A percentile compares a stretch with the other conserved stretches of the same genome.
Evolutionary conservation across 768 basidiomycete genomes (phyloP).

Genomic region (Neoboletus magnificus): DNA sequence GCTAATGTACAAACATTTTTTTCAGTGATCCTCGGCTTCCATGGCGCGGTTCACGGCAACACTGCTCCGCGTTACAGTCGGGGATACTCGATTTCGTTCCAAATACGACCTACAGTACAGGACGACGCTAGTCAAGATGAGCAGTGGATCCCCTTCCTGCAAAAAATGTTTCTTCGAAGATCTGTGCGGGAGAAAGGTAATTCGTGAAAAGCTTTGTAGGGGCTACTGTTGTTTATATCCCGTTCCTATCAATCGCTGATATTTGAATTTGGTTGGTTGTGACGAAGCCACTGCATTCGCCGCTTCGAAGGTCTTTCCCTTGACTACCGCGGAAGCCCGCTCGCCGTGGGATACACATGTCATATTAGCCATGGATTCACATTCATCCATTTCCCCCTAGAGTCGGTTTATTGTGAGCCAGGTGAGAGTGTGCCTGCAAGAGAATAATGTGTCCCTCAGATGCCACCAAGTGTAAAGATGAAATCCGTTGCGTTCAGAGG

Average conservation of each 20-base stretch:
- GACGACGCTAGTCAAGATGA: constrained; percentile 6
- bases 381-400: neutral
- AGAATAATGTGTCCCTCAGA: neutral
- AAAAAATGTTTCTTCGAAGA: neutral
- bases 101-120: neutral
- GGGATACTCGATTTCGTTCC: constrained; percentile 3
- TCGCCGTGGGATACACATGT: too few relatives aligned
- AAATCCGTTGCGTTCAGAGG: neutral
- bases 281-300: neutral
- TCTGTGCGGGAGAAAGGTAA: constrained; percentile 14
- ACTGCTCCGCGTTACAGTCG: neutral
- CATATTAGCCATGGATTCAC: neutral
- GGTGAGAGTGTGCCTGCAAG: neutral
- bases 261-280: neutral
- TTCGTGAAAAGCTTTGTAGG: constrained; percentile 4
- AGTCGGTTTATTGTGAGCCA: neutral
- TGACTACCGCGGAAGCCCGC: neutral
- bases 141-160: neutral
- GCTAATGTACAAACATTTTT: neutral
- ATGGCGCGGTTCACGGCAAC: neutral
- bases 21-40: neutral
- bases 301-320: neutral
- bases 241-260: neutral
- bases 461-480: neutral
- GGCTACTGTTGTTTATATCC: neutral